These are phyloP conservation scores for Tolypocladium tundrense DNA, from an alignment of 2,329 filamentous ascomycete genomes.

Conservation along the genomic window DNA sequence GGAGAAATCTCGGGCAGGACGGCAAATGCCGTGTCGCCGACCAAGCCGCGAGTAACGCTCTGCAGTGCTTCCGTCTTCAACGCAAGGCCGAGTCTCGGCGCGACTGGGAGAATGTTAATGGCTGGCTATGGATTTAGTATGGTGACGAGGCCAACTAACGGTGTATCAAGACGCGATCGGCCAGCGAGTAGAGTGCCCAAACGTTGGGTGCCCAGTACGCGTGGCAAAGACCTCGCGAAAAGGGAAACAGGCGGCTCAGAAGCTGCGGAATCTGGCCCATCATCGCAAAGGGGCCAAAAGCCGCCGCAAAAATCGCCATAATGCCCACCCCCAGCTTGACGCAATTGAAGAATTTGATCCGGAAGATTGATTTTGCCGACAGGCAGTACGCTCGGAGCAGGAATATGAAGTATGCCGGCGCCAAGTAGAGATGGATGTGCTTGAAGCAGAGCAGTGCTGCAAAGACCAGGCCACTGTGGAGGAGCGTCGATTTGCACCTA, in stretches of 20 bases:
- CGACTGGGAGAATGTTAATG: conserved; percentile 41
- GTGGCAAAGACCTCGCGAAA: conserved; percentile 86
- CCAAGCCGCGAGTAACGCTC: conserved; percentile 85
- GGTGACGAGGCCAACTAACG: conserved; percentile 38
- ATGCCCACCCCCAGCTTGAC: conserved; percentile 74
- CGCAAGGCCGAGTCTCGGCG: conserved; percentile 66
- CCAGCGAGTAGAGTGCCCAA: conserved; percentile 94
- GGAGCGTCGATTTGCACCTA: conserved; percentile 60
- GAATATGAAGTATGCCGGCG: conserved; percentile 91
- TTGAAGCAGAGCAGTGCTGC: conserved; percentile 85
- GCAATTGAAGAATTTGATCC: conserved; percentile 67
- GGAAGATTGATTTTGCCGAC: conserved; percentile 63
- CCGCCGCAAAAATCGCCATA: conserved; percentile 58
- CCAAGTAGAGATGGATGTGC: conserved; percentile 95
- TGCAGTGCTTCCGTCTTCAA: conserved; percentile 67
- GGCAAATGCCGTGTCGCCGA: conserved; percentile 90
- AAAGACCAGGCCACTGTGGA: conserved; percentile 74
- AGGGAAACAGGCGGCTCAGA: conserved; percentile 78
- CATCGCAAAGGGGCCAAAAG: conserved; percentile 80
- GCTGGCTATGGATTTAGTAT: neutral
- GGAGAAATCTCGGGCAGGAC: conserved; percentile 82
- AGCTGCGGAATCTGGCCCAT: conserved; percentile 80
- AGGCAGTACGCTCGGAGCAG: conserved; percentile 85
- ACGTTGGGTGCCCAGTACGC: conserved; percentile 98
- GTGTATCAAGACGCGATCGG: conserved; percentile 72